Conservation (phyloP, 176 grass and related monocot species). For the Oropetium thomaeum region DNA sequence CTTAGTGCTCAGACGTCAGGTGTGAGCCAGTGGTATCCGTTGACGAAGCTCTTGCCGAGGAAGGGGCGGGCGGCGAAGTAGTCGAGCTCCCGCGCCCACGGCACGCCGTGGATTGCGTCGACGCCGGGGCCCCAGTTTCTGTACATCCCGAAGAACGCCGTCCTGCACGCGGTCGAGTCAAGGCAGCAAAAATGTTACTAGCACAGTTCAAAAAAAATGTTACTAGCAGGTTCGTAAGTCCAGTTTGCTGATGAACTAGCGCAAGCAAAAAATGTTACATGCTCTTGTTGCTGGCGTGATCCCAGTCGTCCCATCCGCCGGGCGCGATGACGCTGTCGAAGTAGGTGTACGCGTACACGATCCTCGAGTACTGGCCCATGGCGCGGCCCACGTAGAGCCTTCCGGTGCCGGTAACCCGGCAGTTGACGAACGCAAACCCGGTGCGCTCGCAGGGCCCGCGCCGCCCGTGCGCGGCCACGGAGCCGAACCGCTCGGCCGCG, state of each 20-base stretch:
- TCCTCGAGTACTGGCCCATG: slow-evolving; percentile 98
- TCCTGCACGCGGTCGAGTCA: slow-evolving; percentile 25
- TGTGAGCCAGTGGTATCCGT: slow-evolving; percentile 91
- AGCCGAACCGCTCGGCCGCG: slow-evolving; percentile 62
- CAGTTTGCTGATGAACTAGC: too few species aligned
- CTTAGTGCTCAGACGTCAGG: slow-evolving; percentile 50
- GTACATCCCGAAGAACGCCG: slow-evolving; percentile 89
- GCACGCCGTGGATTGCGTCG: slow-evolving; percentile 67
- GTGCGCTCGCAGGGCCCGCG: slow-evolving; percentile 77
- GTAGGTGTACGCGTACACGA: slow-evolving; percentile 96
- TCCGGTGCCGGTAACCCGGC: slow-evolving; percentile 74
- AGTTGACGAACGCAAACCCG: slow-evolving; percentile 92
- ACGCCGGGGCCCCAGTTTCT: slow-evolving; percentile 81
- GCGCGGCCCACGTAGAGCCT: slow-evolving; percentile 81
- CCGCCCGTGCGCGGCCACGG: slow-evolving; percentile 78
- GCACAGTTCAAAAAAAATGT: too few species aligned
- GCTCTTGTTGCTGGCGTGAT: slow-evolving; percentile 90
- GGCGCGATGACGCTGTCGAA: slow-evolving; percentile 87
- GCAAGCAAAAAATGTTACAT: too few species aligned
- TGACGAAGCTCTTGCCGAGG: slow-evolving; percentile 89
- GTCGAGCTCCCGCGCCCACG: slow-evolving; percentile 89
- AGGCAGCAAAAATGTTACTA: slow-evolving; percentile 1
- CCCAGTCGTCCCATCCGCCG: slow-evolving; percentile 96
- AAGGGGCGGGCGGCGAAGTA: slow-evolving; percentile 74
- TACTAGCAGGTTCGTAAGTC: background rate